These are phyloP conservation scores for Carex sylvatica DNA, from an alignment of 202 grass and related monocot genomes.

Conservation along the genomic window DNA sequence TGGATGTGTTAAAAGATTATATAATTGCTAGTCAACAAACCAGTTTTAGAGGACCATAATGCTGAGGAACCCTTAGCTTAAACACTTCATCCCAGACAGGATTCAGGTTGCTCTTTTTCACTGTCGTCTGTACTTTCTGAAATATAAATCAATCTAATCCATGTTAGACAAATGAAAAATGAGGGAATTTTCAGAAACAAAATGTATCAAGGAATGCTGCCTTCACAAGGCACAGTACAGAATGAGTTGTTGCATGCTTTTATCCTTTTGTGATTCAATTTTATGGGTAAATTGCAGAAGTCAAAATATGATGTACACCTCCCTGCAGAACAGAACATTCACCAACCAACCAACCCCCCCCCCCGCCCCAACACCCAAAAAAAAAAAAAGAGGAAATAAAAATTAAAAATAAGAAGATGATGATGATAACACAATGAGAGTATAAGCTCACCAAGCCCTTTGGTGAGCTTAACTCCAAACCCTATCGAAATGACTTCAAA, in stretches of 20 bases:
- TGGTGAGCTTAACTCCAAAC: too few relatives aligned
- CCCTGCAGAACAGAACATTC: not conserved
- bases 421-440: not conserved
- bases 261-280: not conserved
- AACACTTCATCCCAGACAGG: constrained; percentile 97
- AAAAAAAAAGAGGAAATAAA: not conserved
- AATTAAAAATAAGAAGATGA: not conserved
- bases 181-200: constrained; percentile 11
- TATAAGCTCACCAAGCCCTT: too few relatives aligned
- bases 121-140: constrained; percentile 78
- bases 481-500: too few relatives aligned
- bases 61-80: constrained; percentile 75
- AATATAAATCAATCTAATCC: constrained; percentile 17
- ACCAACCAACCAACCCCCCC: not conserved
- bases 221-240: not conserved
- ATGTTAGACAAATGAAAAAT: not conserved
- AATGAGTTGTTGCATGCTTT: not conserved
- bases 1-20: not conserved
- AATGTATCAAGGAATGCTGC: not conserved
- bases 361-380: not conserved
- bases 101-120: constrained; percentile 87
- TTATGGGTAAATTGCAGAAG: not conserved
- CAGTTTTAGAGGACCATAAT: constrained; percentile 88
- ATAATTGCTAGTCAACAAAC: constrained; percentile 45
- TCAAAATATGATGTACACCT: not conserved